Conservation (phyloP, 495 filamentous ascomycete genomes). For the Staphylotrichum tortipilum region DNA sequence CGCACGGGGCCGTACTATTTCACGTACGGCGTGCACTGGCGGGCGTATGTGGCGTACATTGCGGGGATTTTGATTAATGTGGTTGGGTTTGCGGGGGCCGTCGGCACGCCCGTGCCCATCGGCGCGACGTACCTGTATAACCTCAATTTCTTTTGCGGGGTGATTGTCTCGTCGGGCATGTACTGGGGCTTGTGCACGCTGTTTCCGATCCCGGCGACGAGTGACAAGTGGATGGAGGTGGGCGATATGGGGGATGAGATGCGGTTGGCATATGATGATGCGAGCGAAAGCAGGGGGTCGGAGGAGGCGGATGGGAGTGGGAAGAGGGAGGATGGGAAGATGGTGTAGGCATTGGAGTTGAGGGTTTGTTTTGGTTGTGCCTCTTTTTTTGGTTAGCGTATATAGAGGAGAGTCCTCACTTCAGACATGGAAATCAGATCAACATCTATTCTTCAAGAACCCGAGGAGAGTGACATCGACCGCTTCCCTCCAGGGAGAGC, state of each 20-base stretch:
- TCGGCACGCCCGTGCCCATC: conserved; percentile 57
- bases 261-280: conserved; percentile 37
- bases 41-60: conserved; percentile 77
- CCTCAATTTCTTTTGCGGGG: conserved; percentile 81
- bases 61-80: conserved; percentile 85
- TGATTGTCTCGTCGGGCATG: conserved; percentile 56
- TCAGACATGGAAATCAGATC: too few species aligned
- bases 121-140: conserved; percentile 84
- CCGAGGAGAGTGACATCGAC: too few species aligned
- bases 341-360: conserved; percentile 12
- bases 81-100: conserved; percentile 79
- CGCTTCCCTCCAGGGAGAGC: too few species aligned
- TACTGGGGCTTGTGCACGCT: conserved; percentile 64
- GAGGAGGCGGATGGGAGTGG: not conserved
- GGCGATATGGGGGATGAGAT: conserved; percentile 53
- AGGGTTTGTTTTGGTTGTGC: not conserved
- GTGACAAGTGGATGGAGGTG: conserved; percentile 74
- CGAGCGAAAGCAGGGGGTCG: conserved; percentile 15
- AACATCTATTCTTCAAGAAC: too few species aligned
- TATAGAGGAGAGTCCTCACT: too few species aligned
- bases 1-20: conserved; percentile 63
- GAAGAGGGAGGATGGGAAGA: conserved; percentile 10
- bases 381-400: not conserved
- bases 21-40: conserved; percentile 67
- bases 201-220: conserved; percentile 65